phyloP scores from a whole-genome alignment of 495 filamentous ascomycete species.

The Hyaloscypha finlandica region DNA sequence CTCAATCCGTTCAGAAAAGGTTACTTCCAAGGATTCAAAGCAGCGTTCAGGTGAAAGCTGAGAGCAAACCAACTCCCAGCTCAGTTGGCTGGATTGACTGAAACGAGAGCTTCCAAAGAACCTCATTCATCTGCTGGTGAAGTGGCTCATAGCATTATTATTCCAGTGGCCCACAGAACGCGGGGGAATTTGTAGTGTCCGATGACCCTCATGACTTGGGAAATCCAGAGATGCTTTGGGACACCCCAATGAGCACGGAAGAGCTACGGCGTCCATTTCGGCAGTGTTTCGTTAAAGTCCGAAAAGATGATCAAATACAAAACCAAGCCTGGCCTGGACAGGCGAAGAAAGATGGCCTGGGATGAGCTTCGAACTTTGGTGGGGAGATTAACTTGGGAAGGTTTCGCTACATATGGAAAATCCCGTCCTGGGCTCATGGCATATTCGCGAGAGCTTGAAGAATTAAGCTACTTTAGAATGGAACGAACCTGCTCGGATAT shows the following conservation, averaged over 20 bases:
- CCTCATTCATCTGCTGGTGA: neutral
- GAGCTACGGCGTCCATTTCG: no score
- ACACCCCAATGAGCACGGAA: no score
- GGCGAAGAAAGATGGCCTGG: neutral
- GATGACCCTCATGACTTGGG: no score
- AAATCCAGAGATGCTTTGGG: no score
- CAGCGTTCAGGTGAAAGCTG: constrained; percentile 13
- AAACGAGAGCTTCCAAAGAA: neutral
- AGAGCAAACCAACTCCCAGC: neutral
- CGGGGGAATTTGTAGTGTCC: no score
- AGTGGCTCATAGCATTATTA: neutral
- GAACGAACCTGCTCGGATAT: no score
- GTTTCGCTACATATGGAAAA: neutral
- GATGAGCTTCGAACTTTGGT: neutral
- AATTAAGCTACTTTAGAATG: no score
- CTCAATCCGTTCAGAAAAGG: constrained; percentile 78
- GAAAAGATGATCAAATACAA: no score
- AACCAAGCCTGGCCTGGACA: no score
- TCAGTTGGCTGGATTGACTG: neutral
- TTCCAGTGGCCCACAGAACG: neutral
- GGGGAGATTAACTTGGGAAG: neutral
- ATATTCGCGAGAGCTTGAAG: neutral
- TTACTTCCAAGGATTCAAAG: constrained; percentile 54
- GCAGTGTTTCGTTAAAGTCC: no score
- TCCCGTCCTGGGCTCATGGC: neutral